Evolutionary conservation across 2,329 filamentous ascomycete genomes (phyloP).

Genomic region (Aspergillus udagawae): DNA sequence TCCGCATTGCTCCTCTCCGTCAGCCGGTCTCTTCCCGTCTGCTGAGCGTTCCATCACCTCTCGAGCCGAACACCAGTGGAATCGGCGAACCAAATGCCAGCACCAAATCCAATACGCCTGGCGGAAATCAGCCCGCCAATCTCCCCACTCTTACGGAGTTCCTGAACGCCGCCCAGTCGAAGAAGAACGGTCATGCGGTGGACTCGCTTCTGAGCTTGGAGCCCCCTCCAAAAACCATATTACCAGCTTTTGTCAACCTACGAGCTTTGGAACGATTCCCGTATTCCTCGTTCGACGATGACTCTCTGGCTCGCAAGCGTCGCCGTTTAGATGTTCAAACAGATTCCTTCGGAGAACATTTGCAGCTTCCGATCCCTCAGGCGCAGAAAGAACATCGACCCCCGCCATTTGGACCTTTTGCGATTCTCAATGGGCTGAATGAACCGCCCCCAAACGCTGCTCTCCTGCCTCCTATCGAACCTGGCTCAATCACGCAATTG

Average conservation of each 20-base stretch:
- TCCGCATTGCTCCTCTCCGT: slow-evolving; percentile 47
- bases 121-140: slow-evolving; percentile 31
- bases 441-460: slow-evolving; percentile 61
- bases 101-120: slow-evolving; percentile 23
- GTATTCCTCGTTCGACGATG: slow-evolving; percentile 38
- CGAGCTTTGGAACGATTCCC: slow-evolving; percentile 44
- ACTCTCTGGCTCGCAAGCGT: slow-evolving; percentile 38
- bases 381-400: slow-evolving; percentile 43
- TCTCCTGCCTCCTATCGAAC: slow-evolving; percentile 58
- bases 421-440: slow-evolving; percentile 57
- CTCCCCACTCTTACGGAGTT: slow-evolving; percentile 35
- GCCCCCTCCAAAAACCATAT: slow-evolving; percentile 37
- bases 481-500: slow-evolving; percentile 40
- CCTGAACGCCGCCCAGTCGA: slow-evolving; percentile 33
- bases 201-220: slow-evolving; percentile 32
- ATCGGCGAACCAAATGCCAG: slow-evolving; percentile 28
- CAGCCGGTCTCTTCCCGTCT: slow-evolving; percentile 42
- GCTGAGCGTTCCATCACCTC: slow-evolving; percentile 40
- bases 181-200: slow-evolving; percentile 29
- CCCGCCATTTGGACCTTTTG: slow-evolving; percentile 43
- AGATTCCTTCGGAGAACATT: slow-evolving; percentile 41
- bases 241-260: slow-evolving; percentile 47
- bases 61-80: slow-evolving; percentile 42
- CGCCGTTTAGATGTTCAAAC: slow-evolving; percentile 39
- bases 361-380: slow-evolving; percentile 47